Conservation (phyloP, 306 rosid species). For the Vigna reflexopilosa region DNA sequence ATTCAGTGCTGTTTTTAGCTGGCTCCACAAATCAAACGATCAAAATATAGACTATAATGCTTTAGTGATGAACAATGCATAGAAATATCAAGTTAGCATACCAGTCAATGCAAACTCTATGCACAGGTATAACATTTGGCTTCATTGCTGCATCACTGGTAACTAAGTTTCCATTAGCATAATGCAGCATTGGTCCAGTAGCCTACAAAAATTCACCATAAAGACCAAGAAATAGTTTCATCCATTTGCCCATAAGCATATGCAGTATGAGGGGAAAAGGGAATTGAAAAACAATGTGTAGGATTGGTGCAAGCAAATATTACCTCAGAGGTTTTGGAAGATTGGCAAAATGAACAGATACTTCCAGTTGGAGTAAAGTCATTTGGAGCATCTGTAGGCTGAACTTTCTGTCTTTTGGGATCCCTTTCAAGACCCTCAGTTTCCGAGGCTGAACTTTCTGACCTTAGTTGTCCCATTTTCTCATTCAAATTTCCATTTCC, state of each 20-base stretch:
- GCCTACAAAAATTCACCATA: constrained; percentile 52
- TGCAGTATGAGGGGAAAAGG: not conserved
- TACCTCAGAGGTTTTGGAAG: constrained; percentile 75
- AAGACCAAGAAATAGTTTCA: constrained; percentile 29
- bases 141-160: constrained; percentile 62
- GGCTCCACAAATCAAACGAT: not conserved
- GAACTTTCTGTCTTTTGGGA: constrained; percentile 64
- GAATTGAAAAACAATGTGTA: not conserved
- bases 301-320: constrained; percentile 6
- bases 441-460: constrained; percentile 63
- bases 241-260: not conserved
- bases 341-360: constrained; percentile 88
- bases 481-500: constrained; percentile 47
- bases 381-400: constrained; percentile 28
- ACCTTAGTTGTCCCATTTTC: constrained; percentile 48
- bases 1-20: not conserved
- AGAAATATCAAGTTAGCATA: constrained; percentile 40
- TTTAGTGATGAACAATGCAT: not conserved
- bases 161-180: constrained; percentile 63
- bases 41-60: not conserved
- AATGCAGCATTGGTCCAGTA: constrained; percentile 83
- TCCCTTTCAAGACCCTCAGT: constrained; percentile 61
- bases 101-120: constrained; percentile 81
- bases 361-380: constrained; percentile 38
- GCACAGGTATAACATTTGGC: constrained; percentile 78